Base-by-base conservation (phyloP, 176 grass and related monocot genomes). In the Musa troglodytarum region DNA sequence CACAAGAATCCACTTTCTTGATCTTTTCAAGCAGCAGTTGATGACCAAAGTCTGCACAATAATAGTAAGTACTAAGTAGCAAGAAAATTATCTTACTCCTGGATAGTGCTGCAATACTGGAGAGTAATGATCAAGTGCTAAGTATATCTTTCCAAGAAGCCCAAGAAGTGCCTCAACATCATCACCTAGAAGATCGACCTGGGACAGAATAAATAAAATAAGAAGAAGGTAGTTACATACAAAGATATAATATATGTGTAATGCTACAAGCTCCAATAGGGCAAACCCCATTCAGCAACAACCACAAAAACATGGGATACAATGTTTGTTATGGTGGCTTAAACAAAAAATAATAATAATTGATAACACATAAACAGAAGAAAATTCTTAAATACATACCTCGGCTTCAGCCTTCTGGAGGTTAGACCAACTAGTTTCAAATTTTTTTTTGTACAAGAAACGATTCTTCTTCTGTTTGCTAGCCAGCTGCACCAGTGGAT, bases 351-450 rank as follows among this genome's bases (percentile, higher is more conserved):
- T 16, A 53, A 12, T 52, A 9, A 11, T 25, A 29, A 20, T 83
- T 1, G 55, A 43, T 24, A 66, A 49, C 52, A 24, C 71, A 34
- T 20, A 54, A 56, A 10, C 8, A 43, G 34, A 43, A 43, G 34
- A 43, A 43, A 43, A 43, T 22, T n/a, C 63, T 65, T 80, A 52
- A 80, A 61, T 22, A 52, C 19, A 79, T 89, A 98, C 94, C 94
- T 98, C 94, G 1, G 90, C 88, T 89, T 98, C 94, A 62, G 94
- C 94, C 82, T 98, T 98, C 51, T 78, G 80, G 49, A 98, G 86
- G 84, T 98, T 87, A 9, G 86, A 98, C 62, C 88, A 91, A 91
- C 87, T 98, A 13, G 91, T 87, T 69, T 91, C 88, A 3, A 91
- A 73, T 73, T 91, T 87, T 71, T 98, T 79, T 76, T 93, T 85